Percentiles rank a stretch among this genome's conserved stretches.
These are phyloP conservation scores for Prinsepia uniflora DNA, from an alignment of 306 rosid genomes.

Conservation along the genomic window DNA sequence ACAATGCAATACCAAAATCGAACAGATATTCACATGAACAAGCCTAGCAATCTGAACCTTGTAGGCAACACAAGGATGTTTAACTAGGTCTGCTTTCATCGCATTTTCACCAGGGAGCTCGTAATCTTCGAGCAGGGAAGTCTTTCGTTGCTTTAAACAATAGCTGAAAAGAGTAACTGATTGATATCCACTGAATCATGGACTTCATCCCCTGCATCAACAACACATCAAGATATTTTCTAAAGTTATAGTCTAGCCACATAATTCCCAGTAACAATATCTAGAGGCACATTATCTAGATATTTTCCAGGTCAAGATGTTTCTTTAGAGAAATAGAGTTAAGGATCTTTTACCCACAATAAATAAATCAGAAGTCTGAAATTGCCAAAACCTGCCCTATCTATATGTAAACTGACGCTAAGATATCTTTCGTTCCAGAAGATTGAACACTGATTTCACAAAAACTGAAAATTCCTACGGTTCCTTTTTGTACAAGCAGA, in stretches of 20 bases:
- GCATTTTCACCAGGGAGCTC: neutral
- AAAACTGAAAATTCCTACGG: neutral
- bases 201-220: conserved; percentile 56
- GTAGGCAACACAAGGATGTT: neutral
- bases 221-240: conserved; percentile 2
- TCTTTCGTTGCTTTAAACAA: conserved; percentile 47
- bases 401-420: too few species aligned
- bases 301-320: neutral
- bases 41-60: neutral
- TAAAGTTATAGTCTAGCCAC: neutral
- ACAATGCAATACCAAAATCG: conserved; percentile 1
- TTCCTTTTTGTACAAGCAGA: neutral
- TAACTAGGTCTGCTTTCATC: neutral
- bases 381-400: too few species aligned
- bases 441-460: neutral
- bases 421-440: neutral
- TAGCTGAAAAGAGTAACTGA: conserved; percentile 75
- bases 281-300: too few species aligned
- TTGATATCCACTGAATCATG: conserved; percentile 53
- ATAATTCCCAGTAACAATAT: too few species aligned
- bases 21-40: conserved; percentile 7
- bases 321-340: too few species aligned
- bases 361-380: neutral
- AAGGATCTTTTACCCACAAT: too few species aligned
- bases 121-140: neutral